Conservation (phyloP, 192 early-diverging fungal species). For the Obelidium mucronatum region DNA sequence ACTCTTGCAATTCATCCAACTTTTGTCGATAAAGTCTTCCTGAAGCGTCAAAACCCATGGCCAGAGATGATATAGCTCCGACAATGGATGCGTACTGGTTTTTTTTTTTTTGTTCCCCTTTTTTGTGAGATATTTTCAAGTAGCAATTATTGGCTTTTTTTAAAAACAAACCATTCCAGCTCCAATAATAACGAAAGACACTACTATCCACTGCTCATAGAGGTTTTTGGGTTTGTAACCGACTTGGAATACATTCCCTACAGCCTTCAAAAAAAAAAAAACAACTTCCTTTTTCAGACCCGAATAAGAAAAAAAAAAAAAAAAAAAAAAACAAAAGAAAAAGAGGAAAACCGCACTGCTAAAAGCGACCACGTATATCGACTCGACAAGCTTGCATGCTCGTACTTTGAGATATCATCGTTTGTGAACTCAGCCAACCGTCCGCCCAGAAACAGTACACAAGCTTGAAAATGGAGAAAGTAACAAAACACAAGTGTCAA, state of each 20-base stretch:
- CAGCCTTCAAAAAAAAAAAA: constrained; percentile 37
- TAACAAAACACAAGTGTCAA: constrained; percentile 30
- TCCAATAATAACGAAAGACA: constrained; percentile 42
- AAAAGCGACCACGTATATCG: constrained; percentile 48
- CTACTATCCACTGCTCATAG: constrained; percentile 40
- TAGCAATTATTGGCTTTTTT: constrained; percentile 46
- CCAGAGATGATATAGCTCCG: constrained; percentile 59
- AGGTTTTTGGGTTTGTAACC: constrained; percentile 32
- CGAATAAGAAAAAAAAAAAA: no score
- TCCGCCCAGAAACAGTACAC: constrained; percentile 43
- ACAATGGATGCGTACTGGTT: constrained; percentile 45
- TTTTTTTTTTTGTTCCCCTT: no score
- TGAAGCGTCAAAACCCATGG: constrained; percentile 54
- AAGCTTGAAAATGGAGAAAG: constrained; percentile 52
- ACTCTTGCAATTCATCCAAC: constrained; percentile 59
- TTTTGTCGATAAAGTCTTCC: constrained; percentile 50
- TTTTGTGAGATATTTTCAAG: constrained; percentile 48
- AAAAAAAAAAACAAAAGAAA: no score
- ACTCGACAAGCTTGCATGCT: constrained; percentile 8
- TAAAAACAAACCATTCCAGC: constrained; percentile 53
- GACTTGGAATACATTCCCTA: constrained; percentile 47
- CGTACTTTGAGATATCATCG: constrained; percentile 7
- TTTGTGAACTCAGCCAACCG: constrained; percentile 12
- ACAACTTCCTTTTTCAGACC: constrained; percentile 9
- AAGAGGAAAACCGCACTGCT: no score